Base-by-base conservation (phyloP, 2,329 filamentous ascomycete genomes). In the Microsporum canis region DNA sequence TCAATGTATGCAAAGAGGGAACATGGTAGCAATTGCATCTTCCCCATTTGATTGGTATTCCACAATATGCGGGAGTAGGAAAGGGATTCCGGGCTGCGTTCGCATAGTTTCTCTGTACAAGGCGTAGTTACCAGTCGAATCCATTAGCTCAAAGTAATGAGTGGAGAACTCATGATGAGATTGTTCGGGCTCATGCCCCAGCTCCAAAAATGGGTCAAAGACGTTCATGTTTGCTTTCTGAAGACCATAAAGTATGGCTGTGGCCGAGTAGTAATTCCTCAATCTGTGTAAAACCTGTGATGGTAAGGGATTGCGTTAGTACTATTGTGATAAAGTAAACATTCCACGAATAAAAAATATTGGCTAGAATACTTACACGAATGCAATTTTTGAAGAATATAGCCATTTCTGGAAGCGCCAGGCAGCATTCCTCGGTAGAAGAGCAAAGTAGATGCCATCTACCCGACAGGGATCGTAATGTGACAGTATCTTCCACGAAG, bases 381-480 rank as follows among this genome's bases (percentile, higher is more conserved):
- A 70, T 65, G 60, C 73, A 73, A 43, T 72, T 72, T 63, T 71
- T 69, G 6, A 76, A 65, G 60, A 67, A 71, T 7, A 63, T 60
- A 6, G 70, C 64, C 58, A 70, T 55, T 5, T 74, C 70, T 5
- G 73, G 72, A 39, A 75, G 62, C 8, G 71, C 73, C 1, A 66
- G 68, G 58, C 72, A 76, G 61, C 70, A 75, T 64, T 76, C 74
- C 69, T 72, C 74, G 0, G 72, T 70, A 0, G 70, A 69, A 3
- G 66, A 66, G 39, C 67, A 70, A 10, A 75, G 64, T 23, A 60
- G 55, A 39, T 70, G 66, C 74, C 74, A 76, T 51, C 69, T 66
- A 0, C 55, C 49, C 3, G 70, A 49, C 4, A 75, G 49, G n/a
- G 55, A 53, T 5, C 62, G 65, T 0, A 70, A 63, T 7, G 66